phyloP scores from a whole-genome alignment of 306 rosid species.

The Hippophae tibetana region DNA sequence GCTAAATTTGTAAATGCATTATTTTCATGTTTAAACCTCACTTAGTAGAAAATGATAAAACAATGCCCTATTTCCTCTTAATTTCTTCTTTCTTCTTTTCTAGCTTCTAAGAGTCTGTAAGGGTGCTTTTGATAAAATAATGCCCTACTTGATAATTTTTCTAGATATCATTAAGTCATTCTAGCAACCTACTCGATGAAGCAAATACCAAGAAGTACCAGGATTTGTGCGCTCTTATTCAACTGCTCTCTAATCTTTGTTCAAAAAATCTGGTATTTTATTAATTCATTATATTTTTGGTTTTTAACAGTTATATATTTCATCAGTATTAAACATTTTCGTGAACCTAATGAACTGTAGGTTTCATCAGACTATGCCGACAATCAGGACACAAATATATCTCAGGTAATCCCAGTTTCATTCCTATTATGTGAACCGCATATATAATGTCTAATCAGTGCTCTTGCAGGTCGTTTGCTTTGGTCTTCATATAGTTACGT shows the following conservation, averaged over 20 bases:
- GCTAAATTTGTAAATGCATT: too few relatives aligned
- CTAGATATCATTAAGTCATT: slow-evolving; percentile 78
- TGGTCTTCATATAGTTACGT: slow-evolving; percentile 84
- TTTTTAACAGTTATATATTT: slow-evolving; percentile 1
- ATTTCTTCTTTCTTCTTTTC: too few relatives aligned
- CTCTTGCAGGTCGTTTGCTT: slow-evolving; percentile 79
- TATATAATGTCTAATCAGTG: slow-evolving; percentile 23
- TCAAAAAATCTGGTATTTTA: slow-evolving; percentile 78
- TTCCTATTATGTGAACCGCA: not conserved
- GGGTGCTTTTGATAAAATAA: too few relatives aligned
- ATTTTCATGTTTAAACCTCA: too few relatives aligned
- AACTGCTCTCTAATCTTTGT: slow-evolving; percentile 86
- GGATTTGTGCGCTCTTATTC: slow-evolving; percentile 97
- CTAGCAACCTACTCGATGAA: slow-evolving; percentile 71
- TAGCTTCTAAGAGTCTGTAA: too few relatives aligned
- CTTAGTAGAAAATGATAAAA: too few relatives aligned
- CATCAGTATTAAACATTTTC: slow-evolving; percentile 8
- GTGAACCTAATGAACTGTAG: slow-evolving; percentile 34
- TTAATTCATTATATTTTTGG: not conserved
- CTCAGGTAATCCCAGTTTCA: slow-evolving; percentile 54
- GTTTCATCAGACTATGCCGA: slow-evolving; percentile 74
- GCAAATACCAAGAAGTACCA: slow-evolving; percentile 76
- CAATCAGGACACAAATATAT: slow-evolving; percentile 68
- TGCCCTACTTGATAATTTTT: slow-evolving; percentile 11
- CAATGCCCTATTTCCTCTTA: too few relatives aligned